phyloP scores from a whole-genome alignment of 768 basidiomycete genomes.

The Infundibulicybe gibba region DNA sequence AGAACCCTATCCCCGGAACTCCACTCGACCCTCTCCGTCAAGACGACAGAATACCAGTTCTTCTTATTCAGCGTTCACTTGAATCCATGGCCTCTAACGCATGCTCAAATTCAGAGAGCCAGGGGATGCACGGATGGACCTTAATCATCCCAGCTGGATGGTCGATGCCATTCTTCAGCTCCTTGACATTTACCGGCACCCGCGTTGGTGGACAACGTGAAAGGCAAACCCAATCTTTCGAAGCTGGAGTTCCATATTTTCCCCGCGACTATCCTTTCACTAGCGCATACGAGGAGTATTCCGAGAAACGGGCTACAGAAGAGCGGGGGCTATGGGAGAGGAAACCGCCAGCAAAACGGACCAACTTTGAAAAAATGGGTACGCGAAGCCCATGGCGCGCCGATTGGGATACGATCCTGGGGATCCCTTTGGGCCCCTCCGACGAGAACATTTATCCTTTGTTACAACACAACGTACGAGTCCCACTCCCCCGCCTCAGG shows the following conservation, averaged over 20 bases:
- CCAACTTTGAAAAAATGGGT: constrained; percentile 63
- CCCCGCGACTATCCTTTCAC: constrained; percentile 78
- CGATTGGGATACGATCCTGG: constrained; percentile 75
- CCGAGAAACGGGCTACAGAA: constrained; percentile 41
- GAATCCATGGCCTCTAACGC: constrained; percentile 22
- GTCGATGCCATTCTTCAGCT: constrained; percentile 86
- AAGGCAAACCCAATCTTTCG: constrained; percentile 75
- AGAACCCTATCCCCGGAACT: constrained; percentile 81
- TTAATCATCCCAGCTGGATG: constrained; percentile 85
- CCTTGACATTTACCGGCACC: constrained; percentile 79
- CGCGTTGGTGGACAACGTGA: constrained; percentile 86
- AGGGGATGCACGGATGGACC: constrained; percentile 80
- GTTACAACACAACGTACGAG: constrained; percentile 57
- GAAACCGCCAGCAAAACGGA: constrained; percentile 85
- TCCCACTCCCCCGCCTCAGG: constrained; percentile 10
- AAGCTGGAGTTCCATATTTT: constrained; percentile 71
- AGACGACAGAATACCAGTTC: constrained; percentile 81
- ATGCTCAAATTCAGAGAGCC: constrained; percentile 21
- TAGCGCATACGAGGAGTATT: constrained; percentile 47
- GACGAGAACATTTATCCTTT: constrained; percentile 26
- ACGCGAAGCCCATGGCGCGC: constrained; percentile 71
- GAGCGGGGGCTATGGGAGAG: constrained; percentile 67
- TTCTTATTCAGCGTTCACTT: constrained; percentile 79
- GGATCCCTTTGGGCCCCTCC: constrained; percentile 16
- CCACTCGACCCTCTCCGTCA: constrained; percentile 59